Evolutionary conservation across 2,329 filamentous ascomycete species (phyloP), one percentile per base, ranked within the genome.

Genomic region (Hymenoscyphus infarciens): DNA sequence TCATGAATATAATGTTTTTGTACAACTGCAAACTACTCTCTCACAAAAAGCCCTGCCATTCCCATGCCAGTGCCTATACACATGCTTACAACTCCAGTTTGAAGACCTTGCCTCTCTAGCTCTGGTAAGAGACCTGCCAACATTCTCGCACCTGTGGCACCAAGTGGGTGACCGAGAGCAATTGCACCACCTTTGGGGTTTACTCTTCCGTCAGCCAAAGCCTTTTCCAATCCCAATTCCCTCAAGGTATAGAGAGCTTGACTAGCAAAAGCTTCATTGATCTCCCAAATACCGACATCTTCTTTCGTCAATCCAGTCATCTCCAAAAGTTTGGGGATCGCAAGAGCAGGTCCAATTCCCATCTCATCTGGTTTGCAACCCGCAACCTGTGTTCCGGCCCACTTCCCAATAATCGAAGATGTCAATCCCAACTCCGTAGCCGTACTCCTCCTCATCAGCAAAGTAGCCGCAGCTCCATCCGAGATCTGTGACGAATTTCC

Each of bases 151-250:
- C 91, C 92, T 5, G 93, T 97, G 35, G 92, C 93, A 56, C 94
- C 93, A 1, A 97, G 82, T 5, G 93, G 93, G 75, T 97, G 94
- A 1, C 94, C 94, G 27, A 97, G 78, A n/a, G 94, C 93, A 75
- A 97, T 97, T 2, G 93, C 94, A 35, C 94, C 93, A 64, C 94
- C 94, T 71, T 96, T 92, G 0, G 92, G 92, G 77, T 98, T 98
- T 19, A 97, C 89, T 77, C 84, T 88, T 7, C 84, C 85, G 61
- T 84, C 77, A 69, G 87, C 82, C 78, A 81, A 86, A 68, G 72
- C 84, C 71, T 78, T 74, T 74, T 87, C 87, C 22, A 94, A 78
- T 0, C 87, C 89, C 11, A 95, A 74, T 71, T 86, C 83, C 64
- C 91, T 80, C 55, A 94, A 78, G 70, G 89, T 93, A 77, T 96